These are phyloP conservation scores for Coemansia sp. DNA, from an alignment of 192 early-diverging fungal genomes.

Conservation along the genomic window DNA sequence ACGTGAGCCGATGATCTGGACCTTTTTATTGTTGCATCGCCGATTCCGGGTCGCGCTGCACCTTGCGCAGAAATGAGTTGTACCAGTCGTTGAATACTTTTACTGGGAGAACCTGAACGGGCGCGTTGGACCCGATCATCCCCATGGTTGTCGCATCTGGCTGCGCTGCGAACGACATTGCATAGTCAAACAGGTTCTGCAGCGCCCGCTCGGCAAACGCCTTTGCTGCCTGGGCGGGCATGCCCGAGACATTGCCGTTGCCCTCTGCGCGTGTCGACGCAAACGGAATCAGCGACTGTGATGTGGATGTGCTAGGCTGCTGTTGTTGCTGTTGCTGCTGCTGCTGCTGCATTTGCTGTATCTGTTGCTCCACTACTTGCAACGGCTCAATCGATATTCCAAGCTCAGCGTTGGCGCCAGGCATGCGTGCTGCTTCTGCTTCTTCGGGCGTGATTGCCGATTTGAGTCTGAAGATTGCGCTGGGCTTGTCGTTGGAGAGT, in stretches of 20 bases:
- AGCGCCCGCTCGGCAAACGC: constrained; percentile 62
- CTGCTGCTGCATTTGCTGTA: constrained; percentile 40
- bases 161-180: constrained; percentile 65
- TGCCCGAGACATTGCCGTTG: not conserved
- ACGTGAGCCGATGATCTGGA: constrained; percentile 16
- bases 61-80: constrained; percentile 68
- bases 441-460: constrained; percentile 20
- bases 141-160: constrained; percentile 53
- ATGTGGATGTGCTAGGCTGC: not conserved
- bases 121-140: constrained; percentile 42
- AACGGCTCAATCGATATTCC: constrained; percentile 95
- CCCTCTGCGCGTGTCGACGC: constrained; percentile 9
- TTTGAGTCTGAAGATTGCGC: constrained; percentile 73
- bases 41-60: constrained; percentile 64
- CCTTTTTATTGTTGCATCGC: constrained; percentile 11
- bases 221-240: constrained; percentile 51
- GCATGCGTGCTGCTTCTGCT: constrained; percentile 19
- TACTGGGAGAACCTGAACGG: constrained; percentile 59
- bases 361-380: constrained; percentile 62
- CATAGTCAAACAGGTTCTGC: constrained; percentile 73
- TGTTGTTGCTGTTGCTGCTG: constrained; percentile 2
- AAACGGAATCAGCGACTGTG: constrained; percentile 27
- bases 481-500: constrained; percentile 82
- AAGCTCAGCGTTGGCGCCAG: constrained; percentile 61
- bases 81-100: constrained; percentile 83